Conservation (phyloP, 2,329 filamentous ascomycete species). For the Xylaria sp. region DNA sequence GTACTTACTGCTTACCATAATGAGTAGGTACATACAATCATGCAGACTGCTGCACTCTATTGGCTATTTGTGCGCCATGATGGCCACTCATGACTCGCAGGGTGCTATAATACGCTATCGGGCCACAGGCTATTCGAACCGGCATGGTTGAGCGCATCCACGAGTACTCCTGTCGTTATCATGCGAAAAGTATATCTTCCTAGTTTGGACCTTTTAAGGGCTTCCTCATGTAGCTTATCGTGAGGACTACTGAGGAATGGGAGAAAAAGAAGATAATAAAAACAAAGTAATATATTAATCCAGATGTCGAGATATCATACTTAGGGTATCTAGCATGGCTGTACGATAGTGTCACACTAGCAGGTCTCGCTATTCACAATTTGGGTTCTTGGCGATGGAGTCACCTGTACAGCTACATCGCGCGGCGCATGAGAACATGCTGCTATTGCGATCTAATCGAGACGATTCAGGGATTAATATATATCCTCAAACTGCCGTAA, state of each 20-base stretch:
- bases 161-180: neutral
- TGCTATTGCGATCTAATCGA: constrained; percentile 9
- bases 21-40: constrained; percentile 21
- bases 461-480: neutral
- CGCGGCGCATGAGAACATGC: neutral
- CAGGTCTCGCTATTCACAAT: neutral
- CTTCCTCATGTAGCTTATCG: neutral
- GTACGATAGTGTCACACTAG: constrained; percentile 5
- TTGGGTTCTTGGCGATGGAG: constrained; percentile 11
- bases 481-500: neutral
- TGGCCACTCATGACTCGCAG: constrained; percentile 13
- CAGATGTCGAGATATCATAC: neutral
- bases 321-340: neutral
- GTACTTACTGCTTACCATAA: constrained; percentile 21
- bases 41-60: constrained; percentile 19
- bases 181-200: neutral
- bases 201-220: neutral
- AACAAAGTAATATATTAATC: neutral
- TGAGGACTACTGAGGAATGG: neutral
- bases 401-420: constrained; percentile 6
- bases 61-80: constrained; percentile 7
- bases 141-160: neutral
- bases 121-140: neutral
- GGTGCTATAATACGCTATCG: constrained; percentile 4
- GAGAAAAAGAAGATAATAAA: neutral